Conservation (phyloP, 2,329 filamentous ascomycete species). For the Arthroderma uncinatum region DNA sequence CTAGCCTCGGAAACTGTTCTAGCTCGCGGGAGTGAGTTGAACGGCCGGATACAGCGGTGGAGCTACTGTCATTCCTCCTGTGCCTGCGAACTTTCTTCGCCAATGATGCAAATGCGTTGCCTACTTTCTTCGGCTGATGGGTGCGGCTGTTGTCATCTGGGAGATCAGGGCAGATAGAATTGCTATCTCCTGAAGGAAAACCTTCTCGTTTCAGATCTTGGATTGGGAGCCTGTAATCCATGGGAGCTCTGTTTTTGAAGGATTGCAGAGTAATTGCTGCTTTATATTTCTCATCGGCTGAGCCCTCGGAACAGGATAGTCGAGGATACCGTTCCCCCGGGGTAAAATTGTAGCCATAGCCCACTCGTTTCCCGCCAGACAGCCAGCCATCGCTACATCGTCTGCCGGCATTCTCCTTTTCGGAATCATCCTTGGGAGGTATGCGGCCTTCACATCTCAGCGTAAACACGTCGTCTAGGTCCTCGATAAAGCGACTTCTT, state of each 20-base stretch:
- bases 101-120: neutral
- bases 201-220: neutral
- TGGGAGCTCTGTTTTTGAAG: neutral
- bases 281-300: neutral
- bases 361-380: constrained; percentile 30
- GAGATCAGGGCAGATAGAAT: neutral
- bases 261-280: neutral
- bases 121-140: neutral
- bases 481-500: constrained; percentile 27
- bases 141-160: neutral
- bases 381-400: constrained; percentile 32
- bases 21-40: neutral
- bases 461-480: constrained; percentile 18
- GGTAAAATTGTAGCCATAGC: constrained; percentile 32
- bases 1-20: neutral
- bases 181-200: neutral
- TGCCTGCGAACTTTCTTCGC: neutral
- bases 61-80: neutral
- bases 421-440: neutral
- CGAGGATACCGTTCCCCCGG: constrained; percentile 4
- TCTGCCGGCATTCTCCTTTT: neutral
- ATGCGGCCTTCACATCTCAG: neutral
- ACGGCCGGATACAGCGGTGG: neutral
- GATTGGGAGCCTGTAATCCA: neutral
- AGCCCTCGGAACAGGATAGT: neutral